These are phyloP conservation scores for Lactarius psammicola DNA, from an alignment of 768 basidiomycete genomes.

Conservation along the genomic window DNA sequence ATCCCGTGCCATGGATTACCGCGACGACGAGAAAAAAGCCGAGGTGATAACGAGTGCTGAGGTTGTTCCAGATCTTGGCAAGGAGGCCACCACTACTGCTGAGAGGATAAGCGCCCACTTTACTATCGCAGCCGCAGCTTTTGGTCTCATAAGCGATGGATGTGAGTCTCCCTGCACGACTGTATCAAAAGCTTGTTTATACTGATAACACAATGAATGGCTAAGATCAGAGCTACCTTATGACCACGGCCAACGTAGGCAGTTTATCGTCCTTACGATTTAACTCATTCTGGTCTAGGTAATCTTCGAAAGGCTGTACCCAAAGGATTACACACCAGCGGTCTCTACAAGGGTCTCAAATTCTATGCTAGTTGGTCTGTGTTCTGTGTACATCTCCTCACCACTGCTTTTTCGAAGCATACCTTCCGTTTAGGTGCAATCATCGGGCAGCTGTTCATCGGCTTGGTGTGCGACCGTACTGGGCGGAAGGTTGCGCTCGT, in stretches of 20 bases:
- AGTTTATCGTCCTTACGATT: constrained; percentile 7
- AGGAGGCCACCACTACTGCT: constrained; percentile 8
- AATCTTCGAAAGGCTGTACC: constrained; percentile 62
- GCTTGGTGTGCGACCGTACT: too few species aligned
- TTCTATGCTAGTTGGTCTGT: constrained; percentile 62
- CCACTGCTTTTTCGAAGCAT: neutral
- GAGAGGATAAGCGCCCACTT: constrained; percentile 56
- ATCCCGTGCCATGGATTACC: constrained; percentile 2
- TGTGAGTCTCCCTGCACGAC: too few species aligned
- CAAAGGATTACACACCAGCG: constrained; percentile 58
- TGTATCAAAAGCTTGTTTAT: too few species aligned
- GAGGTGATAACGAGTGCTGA: neutral
- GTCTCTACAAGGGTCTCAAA: constrained; percentile 72
- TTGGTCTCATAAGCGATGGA: constrained; percentile 64
- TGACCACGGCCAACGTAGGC: constrained; percentile 64
- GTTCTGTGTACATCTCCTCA: constrained; percentile 9
- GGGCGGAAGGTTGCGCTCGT: constrained; percentile 76
- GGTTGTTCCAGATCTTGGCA: constrained; percentile 17
- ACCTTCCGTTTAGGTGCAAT: too few species aligned
- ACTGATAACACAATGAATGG: too few species aligned
- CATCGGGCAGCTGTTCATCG: too few species aligned
- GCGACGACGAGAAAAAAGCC: constrained; percentile 6
- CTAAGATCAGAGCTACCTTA: too few species aligned
- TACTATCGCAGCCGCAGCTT: constrained; percentile 62
- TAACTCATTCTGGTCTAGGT: constrained; percentile 42